Evolutionary conservation across 225 moss, liverwort and hornwort genomes (phyloP).

Genomic region (Polytrichum commune): DNA sequence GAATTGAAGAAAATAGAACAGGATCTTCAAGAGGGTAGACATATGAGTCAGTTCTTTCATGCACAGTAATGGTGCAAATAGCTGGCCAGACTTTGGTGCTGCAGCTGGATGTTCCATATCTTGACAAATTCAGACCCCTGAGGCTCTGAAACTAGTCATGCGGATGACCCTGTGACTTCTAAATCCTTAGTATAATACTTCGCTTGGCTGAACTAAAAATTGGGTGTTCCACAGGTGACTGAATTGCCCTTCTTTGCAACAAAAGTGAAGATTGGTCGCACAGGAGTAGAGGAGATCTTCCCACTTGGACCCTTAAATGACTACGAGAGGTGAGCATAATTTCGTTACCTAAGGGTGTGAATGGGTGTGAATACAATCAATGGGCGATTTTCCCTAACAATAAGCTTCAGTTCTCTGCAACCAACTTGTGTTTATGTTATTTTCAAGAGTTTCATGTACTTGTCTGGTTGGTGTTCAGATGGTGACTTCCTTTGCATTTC

Average conservation of each 20-base stretch:
- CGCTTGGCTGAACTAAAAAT: background rate
- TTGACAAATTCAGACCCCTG: no score
- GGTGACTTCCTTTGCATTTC: background rate
- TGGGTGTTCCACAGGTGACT: slow-evolving; percentile 64
- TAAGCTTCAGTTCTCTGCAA: background rate
- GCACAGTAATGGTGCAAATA: no score
- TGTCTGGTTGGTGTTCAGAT: background rate
- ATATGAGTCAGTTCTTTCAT: no score
- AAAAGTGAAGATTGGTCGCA: slow-evolving; percentile 82
- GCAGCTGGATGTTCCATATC: no score
- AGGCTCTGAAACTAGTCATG: no score
- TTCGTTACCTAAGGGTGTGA: background rate
- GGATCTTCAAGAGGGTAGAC: no score
- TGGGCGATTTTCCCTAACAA: no score
- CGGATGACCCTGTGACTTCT: no score
- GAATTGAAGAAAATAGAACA: no score
- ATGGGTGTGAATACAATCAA: background rate
- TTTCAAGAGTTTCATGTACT: background rate
- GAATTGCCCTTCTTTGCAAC: slow-evolving; percentile 93
- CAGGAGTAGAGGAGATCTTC: slow-evolving; percentile 82
- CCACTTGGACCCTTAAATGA: slow-evolving; percentile 76
- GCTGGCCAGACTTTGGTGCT: no score
- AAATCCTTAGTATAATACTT: no score
- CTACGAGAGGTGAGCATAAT: slow-evolving; percentile 67
- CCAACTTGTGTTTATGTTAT: background rate